A percentile compares a stretch with the other conserved stretches of the same genome.
phyloP scores from a whole-genome alignment of 2,329 filamentous ascomycete species.

The Macrophomina pseudophaseolina region DNA sequence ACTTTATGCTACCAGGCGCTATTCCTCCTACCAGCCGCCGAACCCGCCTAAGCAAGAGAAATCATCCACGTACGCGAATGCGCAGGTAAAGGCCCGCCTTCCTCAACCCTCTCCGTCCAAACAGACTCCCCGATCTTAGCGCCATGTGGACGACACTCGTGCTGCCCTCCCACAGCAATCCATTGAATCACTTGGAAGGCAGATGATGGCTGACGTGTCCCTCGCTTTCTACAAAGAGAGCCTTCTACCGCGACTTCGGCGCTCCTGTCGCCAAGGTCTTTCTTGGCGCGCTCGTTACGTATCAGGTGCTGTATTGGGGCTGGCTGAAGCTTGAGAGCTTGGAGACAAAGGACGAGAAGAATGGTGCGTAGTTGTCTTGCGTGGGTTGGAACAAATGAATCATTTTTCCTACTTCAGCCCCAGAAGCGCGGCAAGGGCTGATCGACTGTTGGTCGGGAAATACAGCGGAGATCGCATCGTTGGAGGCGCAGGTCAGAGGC shows the following conservation, averaged over 20 bases:
- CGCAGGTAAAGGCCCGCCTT: slow-evolving; percentile 13
- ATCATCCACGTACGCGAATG: slow-evolving; percentile 21
- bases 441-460: neutral
- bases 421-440: neutral
- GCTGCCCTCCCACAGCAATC: neutral
- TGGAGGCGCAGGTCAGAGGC: slow-evolving; percentile 16
- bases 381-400: neutral
- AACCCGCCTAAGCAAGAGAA: slow-evolving; percentile 10
- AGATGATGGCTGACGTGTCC: neutral
- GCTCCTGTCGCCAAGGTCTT: slow-evolving; percentile 75
- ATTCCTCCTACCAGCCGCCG: slow-evolving; percentile 22
- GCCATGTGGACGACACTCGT: neutral
- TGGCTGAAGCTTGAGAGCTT: slow-evolving; percentile 78
- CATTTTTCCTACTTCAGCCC: neutral
- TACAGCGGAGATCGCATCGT: slow-evolving; percentile 20
- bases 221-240: slow-evolving; percentile 50
- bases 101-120: neutral
- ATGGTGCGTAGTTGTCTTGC: slow-evolving; percentile 50
- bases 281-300: slow-evolving; percentile 76
- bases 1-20: neutral
- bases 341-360: slow-evolving; percentile 66
- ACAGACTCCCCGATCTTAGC: neutral
- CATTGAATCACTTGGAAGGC: neutral
- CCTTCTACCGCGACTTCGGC: slow-evolving; percentile 77
- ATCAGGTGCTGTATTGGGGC: slow-evolving; percentile 75